These are phyloP conservation scores for Incumbomyces delicatus DNA, from an alignment of 2,329 filamentous ascomycete species.

Conservation along the genomic window DNA sequence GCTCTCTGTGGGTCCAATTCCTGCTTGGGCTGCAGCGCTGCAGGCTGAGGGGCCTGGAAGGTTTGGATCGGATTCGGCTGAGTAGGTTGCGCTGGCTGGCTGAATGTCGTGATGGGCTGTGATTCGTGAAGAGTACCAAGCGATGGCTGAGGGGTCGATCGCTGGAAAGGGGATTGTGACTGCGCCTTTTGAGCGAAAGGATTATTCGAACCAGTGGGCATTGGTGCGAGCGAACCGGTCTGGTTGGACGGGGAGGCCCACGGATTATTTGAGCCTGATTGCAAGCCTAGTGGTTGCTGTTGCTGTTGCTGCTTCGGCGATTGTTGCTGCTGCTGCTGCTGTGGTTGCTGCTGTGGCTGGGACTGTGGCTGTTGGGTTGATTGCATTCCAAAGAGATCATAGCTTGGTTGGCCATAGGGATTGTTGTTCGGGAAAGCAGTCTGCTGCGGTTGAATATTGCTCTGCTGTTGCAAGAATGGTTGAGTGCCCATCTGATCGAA, in stretches of 20 bases:
- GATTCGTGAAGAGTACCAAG: conserved; percentile 74
- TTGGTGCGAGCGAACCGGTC: conserved; percentile 59
- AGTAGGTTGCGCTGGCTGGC: conserved; percentile 42
- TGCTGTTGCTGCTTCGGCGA: conserved; percentile 46
- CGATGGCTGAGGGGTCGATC: conserved; percentile 55
- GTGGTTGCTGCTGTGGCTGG: conserved; percentile 44
- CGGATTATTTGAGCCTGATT: conserved; percentile 85
- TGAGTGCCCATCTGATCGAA: conserved; percentile 34
- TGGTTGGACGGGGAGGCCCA: conserved; percentile 64
- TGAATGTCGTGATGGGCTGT: conserved; percentile 59
- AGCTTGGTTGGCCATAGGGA: conserved; percentile 47
- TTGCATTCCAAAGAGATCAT: conserved; percentile 28
- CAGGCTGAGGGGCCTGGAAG: conserved; percentile 39
- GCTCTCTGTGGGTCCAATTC: conserved; percentile 50
- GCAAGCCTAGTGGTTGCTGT: conserved; percentile 47
- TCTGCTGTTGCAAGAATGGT: conserved; percentile 40
- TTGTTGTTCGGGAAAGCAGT: conserved; percentile 48
- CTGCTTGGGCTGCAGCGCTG: conserved; percentile 32
- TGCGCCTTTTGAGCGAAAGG: conserved; percentile 58
- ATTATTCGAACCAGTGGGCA: conserved; percentile 93
- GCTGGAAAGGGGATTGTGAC: conserved; percentile 45
- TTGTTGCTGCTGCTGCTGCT: conserved; percentile 33
- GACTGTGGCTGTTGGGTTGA: conserved; percentile 27
- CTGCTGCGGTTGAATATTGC: conserved; percentile 47
- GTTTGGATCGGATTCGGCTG: conserved; percentile 45